Percentiles rank a stretch among this genome's conserved stretches.
Conservation (phyloP, 331 rosid genomes). For the Cydonia oblonga region DNA sequence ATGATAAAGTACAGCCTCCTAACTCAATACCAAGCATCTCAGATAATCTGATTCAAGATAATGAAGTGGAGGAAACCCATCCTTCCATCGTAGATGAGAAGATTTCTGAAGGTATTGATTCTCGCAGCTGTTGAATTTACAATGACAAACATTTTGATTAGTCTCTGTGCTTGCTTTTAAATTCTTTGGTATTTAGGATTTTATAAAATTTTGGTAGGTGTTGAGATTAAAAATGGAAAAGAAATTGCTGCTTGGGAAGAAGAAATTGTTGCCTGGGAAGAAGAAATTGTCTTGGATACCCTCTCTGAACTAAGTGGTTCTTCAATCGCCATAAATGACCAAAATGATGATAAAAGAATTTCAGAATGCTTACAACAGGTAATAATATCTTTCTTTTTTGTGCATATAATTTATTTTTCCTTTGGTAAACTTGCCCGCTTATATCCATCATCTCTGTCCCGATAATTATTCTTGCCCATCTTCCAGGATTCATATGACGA, state of each 20-base stretch:
- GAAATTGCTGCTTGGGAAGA: slow-evolving; percentile 9
- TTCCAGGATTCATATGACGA: slow-evolving; percentile 41
- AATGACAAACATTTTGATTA: neutral
- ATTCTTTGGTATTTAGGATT: slow-evolving; percentile 8
- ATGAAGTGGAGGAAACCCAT: slow-evolving; percentile 25
- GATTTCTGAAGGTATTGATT: slow-evolving; percentile 46
- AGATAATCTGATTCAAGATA: slow-evolving; percentile 15
- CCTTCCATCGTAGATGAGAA: slow-evolving; percentile 26
- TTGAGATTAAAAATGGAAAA: slow-evolving; percentile 12
- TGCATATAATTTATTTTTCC: neutral
- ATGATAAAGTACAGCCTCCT: slow-evolving; percentile 25
- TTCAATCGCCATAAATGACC: slow-evolving; percentile 22
- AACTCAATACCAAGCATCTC: slow-evolving; percentile 17
- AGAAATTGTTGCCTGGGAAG: slow-evolving; percentile 11
- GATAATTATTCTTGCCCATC: slow-evolving; percentile 1
- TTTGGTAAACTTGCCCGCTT: neutral
- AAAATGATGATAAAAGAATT: slow-evolving; percentile 24
- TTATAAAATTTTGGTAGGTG: slow-evolving; percentile 33
- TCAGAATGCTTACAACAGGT: slow-evolving; percentile 48
- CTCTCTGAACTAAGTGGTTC: slow-evolving; percentile 25
- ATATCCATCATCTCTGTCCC: neutral
- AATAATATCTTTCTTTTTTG: slow-evolving; percentile 4
- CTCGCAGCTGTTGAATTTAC: slow-evolving; percentile 7
- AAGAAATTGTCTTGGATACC: too few species aligned
- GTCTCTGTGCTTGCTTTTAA: neutral